Base-by-base conservation (phyloP, 2,329 filamentous ascomycete species). In the Cytospora chrysosperma region DNA sequence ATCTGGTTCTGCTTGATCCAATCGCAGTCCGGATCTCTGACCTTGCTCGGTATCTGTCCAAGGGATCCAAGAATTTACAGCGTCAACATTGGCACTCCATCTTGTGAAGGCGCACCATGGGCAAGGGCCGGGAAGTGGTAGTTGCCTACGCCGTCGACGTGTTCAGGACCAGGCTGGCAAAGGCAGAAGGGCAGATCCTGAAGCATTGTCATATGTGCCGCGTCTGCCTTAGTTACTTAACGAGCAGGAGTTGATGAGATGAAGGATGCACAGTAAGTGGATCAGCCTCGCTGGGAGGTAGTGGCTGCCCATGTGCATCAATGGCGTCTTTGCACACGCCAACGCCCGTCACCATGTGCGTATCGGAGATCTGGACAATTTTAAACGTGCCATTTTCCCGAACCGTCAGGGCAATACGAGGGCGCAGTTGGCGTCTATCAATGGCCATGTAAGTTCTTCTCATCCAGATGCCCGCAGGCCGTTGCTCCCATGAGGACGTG, bases 371-470 rank as follows among this genome's bases (percentile, higher is more conserved):
- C 72, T 91, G 88, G 76, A 91, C 82, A 67, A 91, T 89, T 75
- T 90, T 91, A 76, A 91, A 91, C 67, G 83, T 88, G 50, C 88
- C 88, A 72, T 89, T 85, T 67, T 88, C 87, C 52, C 83, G 80
- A 66, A 90, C 86, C 65, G 85, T 82, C n/a, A 78, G 12, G 32
- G 32, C 12, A 34, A 34, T 12, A 34, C 32, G 32, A 34, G 10
- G 32, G 69, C 66, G 56, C 30, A 13, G 9, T 13, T 34, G 32
- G 61, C 69, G 62, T 43, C 68, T 56, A 62, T 65, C 65, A 40
- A 62, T 66, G 55, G 65, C 67, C 65, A 62, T 64, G 63, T 69
- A 76, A 57, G 81, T 81, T 55, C 82, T 85, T 65, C 85, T 79
- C 72, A 91, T 75, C 88, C 88, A 91, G 32, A 91, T 79, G 21